Evolutionary conservation across 169 alveolate species (phyloP), one percentile per base, ranked within the genome.

Genomic region (Plasmodium gonderi): DNA sequence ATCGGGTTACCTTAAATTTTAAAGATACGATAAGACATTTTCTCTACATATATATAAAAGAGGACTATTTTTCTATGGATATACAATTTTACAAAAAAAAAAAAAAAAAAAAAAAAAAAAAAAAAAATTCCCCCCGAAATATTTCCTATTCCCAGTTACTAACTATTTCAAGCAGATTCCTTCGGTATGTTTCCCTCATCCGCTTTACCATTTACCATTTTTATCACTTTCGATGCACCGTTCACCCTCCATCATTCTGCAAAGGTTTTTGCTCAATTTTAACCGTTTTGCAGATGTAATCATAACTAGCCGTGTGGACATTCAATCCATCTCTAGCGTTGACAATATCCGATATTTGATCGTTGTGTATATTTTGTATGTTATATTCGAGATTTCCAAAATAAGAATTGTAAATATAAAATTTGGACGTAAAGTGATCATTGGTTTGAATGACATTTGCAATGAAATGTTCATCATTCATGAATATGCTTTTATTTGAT

Each of bases 391-490:
- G 54, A 49, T 83, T 83, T 7, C 92, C 92, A 83, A 83, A 83
- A 51, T 72, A 83, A 12, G 92, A 31, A 72, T 83, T 69, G 26
- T 83, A 83, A 38, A 83, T 83, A 72, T 68, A 83, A 69, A 83
- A 47, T 26, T 83, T 44, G 3, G 92, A 83, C 0, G 69, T 47
- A 26, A 69, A 83, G 42, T 69, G 47, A 36, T 72, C 76, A 80
- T 65, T 80, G 0, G 92, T 36, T 69, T 83, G 92, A 83, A 83
- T n/a, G 2, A 83, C 77, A 83, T 83, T 83, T 17, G 92, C 92
- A 11, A 83, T 69, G 42, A 83, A 72, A 12, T 12, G n/a, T 42
- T 83, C 92, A 23, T 72, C 64, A 38, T 83, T 83, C 92, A 83
- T 83, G 77, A 83, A 83, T 9, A 83, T 83, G 42, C 92, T 83